phyloP scores from a whole-genome alignment of 768 basidiomycete genomes.

The Hirschioporus abietinus region DNA sequence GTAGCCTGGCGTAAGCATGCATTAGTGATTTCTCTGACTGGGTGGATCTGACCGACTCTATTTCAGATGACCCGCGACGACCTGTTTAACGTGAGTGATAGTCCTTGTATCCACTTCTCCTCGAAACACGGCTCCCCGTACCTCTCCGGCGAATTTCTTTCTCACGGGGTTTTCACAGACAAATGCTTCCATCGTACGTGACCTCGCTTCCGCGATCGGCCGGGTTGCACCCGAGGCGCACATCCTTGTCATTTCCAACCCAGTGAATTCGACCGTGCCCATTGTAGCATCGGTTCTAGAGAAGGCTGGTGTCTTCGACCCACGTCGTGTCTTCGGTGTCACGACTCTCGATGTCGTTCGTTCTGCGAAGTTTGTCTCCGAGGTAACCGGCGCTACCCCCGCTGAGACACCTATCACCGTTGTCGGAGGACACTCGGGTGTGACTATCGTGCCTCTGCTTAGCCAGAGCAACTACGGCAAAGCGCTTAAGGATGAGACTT shows the following conservation, averaged over 20 bases:
- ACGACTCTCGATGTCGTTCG: constrained; percentile 99
- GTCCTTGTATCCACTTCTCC: background rate
- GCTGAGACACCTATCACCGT: constrained; percentile 72
- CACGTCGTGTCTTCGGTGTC: constrained; percentile 86
- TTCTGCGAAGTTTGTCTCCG: constrained; percentile 83
- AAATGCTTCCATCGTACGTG: constrained; percentile 96
- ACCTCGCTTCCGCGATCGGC: constrained; percentile 85
- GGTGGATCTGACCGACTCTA: constrained; percentile 18
- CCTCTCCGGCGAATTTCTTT: background rate
- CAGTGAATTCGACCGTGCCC: constrained; percentile 96
- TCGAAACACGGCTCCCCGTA: background rate
- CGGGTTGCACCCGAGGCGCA: constrained; percentile 88
- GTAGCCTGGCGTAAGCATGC: constrained; percentile 73
- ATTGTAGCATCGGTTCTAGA: constrained; percentile 90
- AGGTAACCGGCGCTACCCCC: constrained; percentile 61
- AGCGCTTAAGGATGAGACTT: constrained; percentile 66
- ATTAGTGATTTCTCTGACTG: constrained; percentile 14
- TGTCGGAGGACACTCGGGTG: constrained; percentile 92
- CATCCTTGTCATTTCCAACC: constrained; percentile 97
- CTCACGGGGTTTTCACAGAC: constrained; percentile 44
- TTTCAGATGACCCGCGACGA: constrained; percentile 92
- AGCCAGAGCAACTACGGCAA: constrained; percentile 74
- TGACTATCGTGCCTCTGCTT: constrained; percentile 96
- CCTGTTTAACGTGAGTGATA: constrained; percentile 77
- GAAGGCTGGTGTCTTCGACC: constrained; percentile 91